Base-by-base conservation (phyloP, 352 stramenopile species). In the Blastocystis sp. region DNA sequence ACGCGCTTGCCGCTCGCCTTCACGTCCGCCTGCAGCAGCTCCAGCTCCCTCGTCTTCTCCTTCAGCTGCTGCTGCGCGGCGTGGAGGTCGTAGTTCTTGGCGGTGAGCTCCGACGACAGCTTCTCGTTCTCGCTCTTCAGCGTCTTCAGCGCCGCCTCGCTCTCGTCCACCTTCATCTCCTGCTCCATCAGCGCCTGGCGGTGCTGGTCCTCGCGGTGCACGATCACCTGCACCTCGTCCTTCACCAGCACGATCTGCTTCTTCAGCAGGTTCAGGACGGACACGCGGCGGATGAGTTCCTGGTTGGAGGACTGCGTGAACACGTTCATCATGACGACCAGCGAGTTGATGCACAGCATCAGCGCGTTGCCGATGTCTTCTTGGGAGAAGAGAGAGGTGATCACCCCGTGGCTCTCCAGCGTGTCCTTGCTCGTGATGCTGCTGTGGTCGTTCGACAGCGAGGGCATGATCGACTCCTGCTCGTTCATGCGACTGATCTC, bases 211-310 rank as follows among this genome's bases (percentile, higher is more conserved):
- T 85, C 74, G 37, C 74, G 74, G 31, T 62, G 74, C 21, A 85
- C 55, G 19, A 85, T 29, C 10, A 85, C 31, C 19, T 16, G 21
- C 2, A 59, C 66, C n/a, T 85, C 55, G 51, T 85, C 74, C 26
- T 85, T 85, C 51, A 85, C 74, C 55, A 85, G 29, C 50, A 85
- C 66, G 26, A 85, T 16, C 55, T 85, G 74, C 37, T 85, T 85
- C 51, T 85, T 85, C 45, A 85, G 29, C 31, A 85, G 61, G 50
- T 69, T 6, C 74, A 85, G n/a, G 0, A 59, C 21, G 13, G 74
- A 85, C 50, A 85, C 55, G 33, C 74, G 60, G 29, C 74, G 74
- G 31, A 85, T 62, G 1, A 85, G 61, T 0, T 66, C 74, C 35
- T 61, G 74, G 4, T 51, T 35, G n/a, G 65, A 51, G 16, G 74